Conservation (phyloP, 176 grass and related monocot genomes). For the Thinopyrum elongatum region DNA sequence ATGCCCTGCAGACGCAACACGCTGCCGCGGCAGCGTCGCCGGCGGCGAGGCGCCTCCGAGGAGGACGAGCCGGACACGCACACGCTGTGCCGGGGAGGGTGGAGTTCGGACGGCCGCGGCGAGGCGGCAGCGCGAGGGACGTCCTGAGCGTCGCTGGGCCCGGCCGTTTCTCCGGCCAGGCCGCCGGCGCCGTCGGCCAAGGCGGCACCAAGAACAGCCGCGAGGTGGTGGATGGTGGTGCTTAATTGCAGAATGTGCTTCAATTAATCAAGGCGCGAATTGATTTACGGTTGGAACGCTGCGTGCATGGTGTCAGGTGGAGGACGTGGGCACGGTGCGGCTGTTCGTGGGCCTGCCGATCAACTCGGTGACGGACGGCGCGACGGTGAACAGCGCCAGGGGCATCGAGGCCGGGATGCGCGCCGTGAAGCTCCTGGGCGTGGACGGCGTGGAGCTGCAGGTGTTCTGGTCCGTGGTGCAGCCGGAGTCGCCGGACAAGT, state of each 20-base stretch:
- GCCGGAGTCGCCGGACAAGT: conserved; percentile 45
- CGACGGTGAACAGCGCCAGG: conserved; percentile 47
- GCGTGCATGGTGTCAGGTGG: conserved; percentile 20
- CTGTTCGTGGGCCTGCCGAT: conserved; percentile 77
- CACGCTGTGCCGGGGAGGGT: neutral
- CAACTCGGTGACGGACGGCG: conserved; percentile 50
- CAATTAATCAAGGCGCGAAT: neutral
- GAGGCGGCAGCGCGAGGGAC: neutral
- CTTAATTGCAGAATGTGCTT: neutral
- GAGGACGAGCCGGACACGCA: neutral
- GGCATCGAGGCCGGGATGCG: conserved; percentile 66
- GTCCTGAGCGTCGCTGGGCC: conserved; percentile 10
- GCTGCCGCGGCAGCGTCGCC: neutral
- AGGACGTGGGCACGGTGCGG: conserved; percentile 27
- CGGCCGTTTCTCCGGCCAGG: conserved; percentile 22
- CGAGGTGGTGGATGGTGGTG: neutral
- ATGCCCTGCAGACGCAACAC: neutral
- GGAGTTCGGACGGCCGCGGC: neutral
- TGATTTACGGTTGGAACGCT: neutral
- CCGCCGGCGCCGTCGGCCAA: conserved; percentile 15
- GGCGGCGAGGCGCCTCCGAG: neutral
- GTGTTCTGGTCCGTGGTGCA: conserved; percentile 76
- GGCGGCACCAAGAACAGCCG: conserved; percentile 1
- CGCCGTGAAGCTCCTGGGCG: conserved; percentile 69
- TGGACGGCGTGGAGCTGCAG: conserved; percentile 78